Base-by-base conservation (phyloP, 257 asterid genomes). In the Scutellaria barbata region DNA sequence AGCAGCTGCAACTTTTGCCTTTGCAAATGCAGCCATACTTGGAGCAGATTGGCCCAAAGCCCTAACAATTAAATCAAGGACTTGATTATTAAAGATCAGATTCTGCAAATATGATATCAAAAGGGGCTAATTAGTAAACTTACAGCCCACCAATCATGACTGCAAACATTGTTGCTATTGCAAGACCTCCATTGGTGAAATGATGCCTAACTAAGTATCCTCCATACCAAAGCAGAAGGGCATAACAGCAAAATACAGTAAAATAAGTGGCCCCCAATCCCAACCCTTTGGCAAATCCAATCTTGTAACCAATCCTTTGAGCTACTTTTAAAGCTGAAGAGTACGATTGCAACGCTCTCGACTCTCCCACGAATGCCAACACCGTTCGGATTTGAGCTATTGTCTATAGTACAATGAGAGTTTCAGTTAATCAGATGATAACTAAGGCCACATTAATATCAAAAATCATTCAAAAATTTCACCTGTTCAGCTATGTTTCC, bases 131-230 rank as follows among this genome's bases (percentile, higher is more conserved):
- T 0, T 30, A 30, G 5, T 30, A 30, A 48, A 88, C 98, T 87
- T 81, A 92, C 98, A 92, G 77, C 35, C 98, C 98, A 81, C 98
- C 98, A 17, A 92, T 90, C 98, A 92, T 92, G 16, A 92, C 98
- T 0, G 98, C 95, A 63, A 92, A 92, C 96, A 88, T 90, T 14
- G 98, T 92, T 20, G 98, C 92, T 18, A 92, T 92, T 6, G 98
- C 98, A 50, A 92, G 90, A 48, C 98, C 98, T 52, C 98, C 98
- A 63, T 92, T 90, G 17, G 98, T 90, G 63, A 63, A 85, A 72
- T 85, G 98, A 74, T 92, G 97, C 83, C 98, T 83, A 74, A 92
- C 96, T 68, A 92, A 65, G 74, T 87, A 90, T 6, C 98, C 98
- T 10, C 98, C 98, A 56, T 92, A 92, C 98, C 98, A 92, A 0